Evolutionary conservation across 1,284 basidiomycete genomes (phyloP), one percentile per base, ranked within the genome.

Genomic region (Athelia sp.): DNA sequence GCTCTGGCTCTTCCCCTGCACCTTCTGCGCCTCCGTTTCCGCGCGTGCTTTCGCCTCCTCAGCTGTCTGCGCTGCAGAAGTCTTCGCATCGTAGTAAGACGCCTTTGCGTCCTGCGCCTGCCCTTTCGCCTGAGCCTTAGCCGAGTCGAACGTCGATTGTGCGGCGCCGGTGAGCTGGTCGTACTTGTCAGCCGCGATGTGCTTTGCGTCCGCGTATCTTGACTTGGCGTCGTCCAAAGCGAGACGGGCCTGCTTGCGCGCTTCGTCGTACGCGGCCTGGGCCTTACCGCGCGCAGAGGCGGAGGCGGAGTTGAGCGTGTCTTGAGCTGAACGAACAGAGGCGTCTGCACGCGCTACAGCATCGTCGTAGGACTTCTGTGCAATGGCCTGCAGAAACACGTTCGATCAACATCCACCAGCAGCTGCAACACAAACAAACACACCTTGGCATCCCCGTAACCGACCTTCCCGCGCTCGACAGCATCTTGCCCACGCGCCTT

Each of bases 1-100:
- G n/a, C n/a, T n/a, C n/a, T n/a, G n/a, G n/a, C n/a, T n/a, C 8
- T 34, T 32, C n/a, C 31, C 38, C 54, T 55, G 52, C 35, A 49
- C 53, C 4, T 40, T 48, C 13, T 45, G 52, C 34, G 36, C 43
- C 38, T 55, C 56, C 54, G 43, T 1, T 29, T 13, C 19, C 6
- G 36, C 36, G 11, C 22, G 24, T 15, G 23, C 23, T 23, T 40
- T 40, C n/a, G 36, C 36, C 15, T 40, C 36, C 9, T 40, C 36
- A 4, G 26, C 26, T 6, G 26, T 29, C 26, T 29, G 6, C 26
- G 4, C 13, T 29, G 26, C 26, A 29, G 26, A 29, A n/a, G n/a
- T n/a, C n/a, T n/a, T n/a, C n/a, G n/a, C n/a, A n/a, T n/a, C n/a
- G n/a, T n/a, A n/a, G n/a, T n/a, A n/a, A n/a, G n/a, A n/a, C 26